Percentiles rank a stretch among this genome's conserved stretches.
These are phyloP conservation scores for Phytopythium aichiense DNA, from an alignment of 352 stramenopile genomes.

Conservation along the genomic window DNA sequence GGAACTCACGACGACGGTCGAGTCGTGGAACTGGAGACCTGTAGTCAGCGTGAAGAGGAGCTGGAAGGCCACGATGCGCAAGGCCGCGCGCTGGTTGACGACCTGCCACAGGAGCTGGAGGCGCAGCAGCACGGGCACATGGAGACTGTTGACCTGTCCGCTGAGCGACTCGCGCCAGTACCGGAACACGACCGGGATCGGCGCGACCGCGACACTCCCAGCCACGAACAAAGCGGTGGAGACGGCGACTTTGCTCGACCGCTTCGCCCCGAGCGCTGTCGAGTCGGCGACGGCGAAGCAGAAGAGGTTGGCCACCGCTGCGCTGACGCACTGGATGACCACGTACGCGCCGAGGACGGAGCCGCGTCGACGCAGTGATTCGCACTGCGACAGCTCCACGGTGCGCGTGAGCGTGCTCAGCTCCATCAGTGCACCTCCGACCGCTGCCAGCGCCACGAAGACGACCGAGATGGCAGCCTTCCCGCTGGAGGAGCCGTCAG, in stretches of 20 bases:
- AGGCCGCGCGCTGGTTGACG: conserved; percentile 46
- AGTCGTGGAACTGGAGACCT: conserved; percentile 24
- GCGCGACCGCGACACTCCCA: conserved; percentile 16
- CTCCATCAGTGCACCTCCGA: conserved; percentile 26
- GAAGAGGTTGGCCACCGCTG: conserved; percentile 3
- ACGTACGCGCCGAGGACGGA: conserved; percentile 31
- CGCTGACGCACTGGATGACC: conserved; percentile 16
- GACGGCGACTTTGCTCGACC: conserved; percentile 12
- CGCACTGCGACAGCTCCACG: conserved; percentile 38
- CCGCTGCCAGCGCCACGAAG: conserved; percentile 16
- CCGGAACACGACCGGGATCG: conserved; percentile 27
- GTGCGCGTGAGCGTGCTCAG: conserved; percentile 26
- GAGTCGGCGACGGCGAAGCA: conserved; percentile 17
- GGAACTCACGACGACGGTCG: conserved; percentile 15
- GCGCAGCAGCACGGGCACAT: conserved; percentile 25
- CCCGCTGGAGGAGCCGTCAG: not conserved
- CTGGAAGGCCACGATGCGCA: conserved; percentile 34
- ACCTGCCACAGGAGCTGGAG: conserved; percentile 39
- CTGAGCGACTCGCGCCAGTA: conserved; percentile 25
- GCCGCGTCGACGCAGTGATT: conserved; percentile 29
- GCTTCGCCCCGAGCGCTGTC: conserved; percentile 5
- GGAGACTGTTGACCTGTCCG: conserved; percentile 4
- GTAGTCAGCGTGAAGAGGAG: conserved; percentile 37
- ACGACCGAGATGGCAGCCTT: conserved; percentile 19
- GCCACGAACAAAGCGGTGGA: conserved; percentile 15